phyloP scores from a whole-genome alignment of 2,329 filamentous ascomycete species.

The Colletotrichum echinochloae region DNA sequence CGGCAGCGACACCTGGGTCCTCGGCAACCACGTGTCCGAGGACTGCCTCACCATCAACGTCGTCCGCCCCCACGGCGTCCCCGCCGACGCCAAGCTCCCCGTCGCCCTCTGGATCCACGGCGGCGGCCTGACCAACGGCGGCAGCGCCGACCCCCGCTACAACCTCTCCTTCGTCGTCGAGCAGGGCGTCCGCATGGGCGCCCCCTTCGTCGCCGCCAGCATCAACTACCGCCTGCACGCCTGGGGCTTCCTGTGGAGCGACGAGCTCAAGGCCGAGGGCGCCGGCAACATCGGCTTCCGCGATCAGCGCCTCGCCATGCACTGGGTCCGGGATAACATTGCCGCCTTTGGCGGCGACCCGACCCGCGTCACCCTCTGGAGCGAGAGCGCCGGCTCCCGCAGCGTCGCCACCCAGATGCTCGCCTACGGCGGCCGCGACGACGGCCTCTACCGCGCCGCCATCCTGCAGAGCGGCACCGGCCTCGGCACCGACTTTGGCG shows the following conservation, averaged over 20 bases:
- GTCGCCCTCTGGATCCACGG: slow-evolving; percentile 72
- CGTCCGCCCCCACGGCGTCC: slow-evolving; percentile 44
- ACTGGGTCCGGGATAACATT: slow-evolving; percentile 65
- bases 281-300: slow-evolving; percentile 63
- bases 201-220: slow-evolving; percentile 62
- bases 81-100: slow-evolving; percentile 59
- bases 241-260: slow-evolving; percentile 64
- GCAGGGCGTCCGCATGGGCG: slow-evolving; percentile 58
- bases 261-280: slow-evolving; percentile 56
- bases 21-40: slow-evolving; percentile 46
- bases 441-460: slow-evolving; percentile 64
- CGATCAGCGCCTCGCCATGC: slow-evolving; percentile 62
- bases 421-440: slow-evolving; percentile 64
- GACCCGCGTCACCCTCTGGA: slow-evolving; percentile 62
- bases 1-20: slow-evolving; percentile 51
- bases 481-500: slow-evolving; percentile 52
- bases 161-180: slow-evolving; percentile 71
- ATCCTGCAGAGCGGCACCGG: slow-evolving; percentile 62
- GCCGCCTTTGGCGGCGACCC: slow-evolving; percentile 61
- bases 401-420: slow-evolving; percentile 63
- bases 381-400: slow-evolving; percentile 65
- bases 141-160: slow-evolving; percentile 61
- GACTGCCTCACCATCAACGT: slow-evolving; percentile 50
- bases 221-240: slow-evolving; percentile 64
- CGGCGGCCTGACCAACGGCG: slow-evolving; percentile 44